Conservation (phyloP, 768 basidiomycete species). For the Hericium coralloides region DNA sequence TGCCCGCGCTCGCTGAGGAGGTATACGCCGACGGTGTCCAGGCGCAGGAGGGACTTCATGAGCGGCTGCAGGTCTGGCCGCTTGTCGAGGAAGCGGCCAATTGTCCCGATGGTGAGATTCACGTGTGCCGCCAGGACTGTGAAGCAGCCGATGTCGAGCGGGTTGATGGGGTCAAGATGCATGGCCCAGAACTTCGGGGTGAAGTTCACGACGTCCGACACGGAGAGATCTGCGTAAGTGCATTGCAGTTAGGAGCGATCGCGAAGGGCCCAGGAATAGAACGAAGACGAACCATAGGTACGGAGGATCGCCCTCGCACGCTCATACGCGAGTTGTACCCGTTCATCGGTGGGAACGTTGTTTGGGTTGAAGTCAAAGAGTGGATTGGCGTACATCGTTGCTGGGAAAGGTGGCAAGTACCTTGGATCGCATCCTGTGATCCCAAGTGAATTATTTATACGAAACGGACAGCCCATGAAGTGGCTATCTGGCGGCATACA, state of each 20-base stretch:
- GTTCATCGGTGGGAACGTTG: background rate
- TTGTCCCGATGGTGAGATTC: conserved; percentile 44
- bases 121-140: conserved; percentile 45
- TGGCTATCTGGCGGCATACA: no score
- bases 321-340: conserved; percentile 1
- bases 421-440: no score
- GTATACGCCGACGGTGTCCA: conserved; percentile 32
- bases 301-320: background rate
- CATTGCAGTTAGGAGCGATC: no score
- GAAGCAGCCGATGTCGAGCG: conserved; percentile 43
- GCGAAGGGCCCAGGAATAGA: no score
- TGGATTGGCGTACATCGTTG: background rate
- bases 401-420: no score
- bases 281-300: no score
- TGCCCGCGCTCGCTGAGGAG: conserved; percentile 39
- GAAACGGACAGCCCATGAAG: no score
- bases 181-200: conserved; percentile 43
- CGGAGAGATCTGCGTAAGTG: conserved; percentile 27
- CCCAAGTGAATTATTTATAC: no score
- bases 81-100: conserved; percentile 37
- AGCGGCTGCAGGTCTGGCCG: conserved; percentile 43
- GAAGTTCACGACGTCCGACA: conserved; percentile 39
- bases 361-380: conserved; percentile 1
- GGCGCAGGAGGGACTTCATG: conserved; percentile 39
- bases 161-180: conserved; percentile 44